Base-by-base conservation (phyloP, 176 grass and related monocot species). In the Ensete glaucum region DNA sequence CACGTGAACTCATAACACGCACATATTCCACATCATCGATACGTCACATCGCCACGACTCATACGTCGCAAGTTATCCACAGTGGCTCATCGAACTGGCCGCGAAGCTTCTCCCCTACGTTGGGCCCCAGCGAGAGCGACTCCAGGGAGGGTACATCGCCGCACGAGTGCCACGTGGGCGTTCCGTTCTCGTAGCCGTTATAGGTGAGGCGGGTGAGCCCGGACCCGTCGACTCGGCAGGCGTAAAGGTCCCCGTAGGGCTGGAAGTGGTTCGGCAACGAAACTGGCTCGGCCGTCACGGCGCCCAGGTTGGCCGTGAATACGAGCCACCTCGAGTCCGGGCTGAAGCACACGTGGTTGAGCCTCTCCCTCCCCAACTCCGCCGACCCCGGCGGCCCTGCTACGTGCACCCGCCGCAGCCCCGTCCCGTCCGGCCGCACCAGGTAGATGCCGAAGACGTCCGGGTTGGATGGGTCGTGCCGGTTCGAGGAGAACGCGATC, bases 331-430 rank as follows among this genome's bases (percentile, higher is more conserved):
- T 27, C 23, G 87, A 85, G 82, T 90, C 83, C 51, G 87, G 83
- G 77, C 93, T 93, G 81, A 97, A 97, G 83, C 90, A 92, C 63
- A 97, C 90, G 71, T 97, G 93, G 83, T 97, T 93, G 79, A 97
- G 85, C 80, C 93, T 76, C 77, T 97, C 93, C 85, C 67, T 85
- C 53, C 83, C 85, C 62, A 80, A 77, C 66, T 90, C 83, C 11
- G 51, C 19, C 52, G 86, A 81, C 2, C 87, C 83, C 17, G 83
- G 54, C 14, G 82, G 79, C 9, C 87, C 89, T 7, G 80, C 85
- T 73, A 93, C 90, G 73, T 90, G 53, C 53, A 97, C 85, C 1
- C 90, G 87, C 23, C 77, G 82, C 12, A 93, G 76, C 0, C 53
- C 88, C 0, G 85, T 24, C 9, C 93, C 93, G 77, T 97, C 87